Evolutionary conservation across 2,329 filamentous ascomycete species (phyloP), one percentile per base, ranked within the genome.

Genomic region (Plectosphaerella cucumerina): DNA sequence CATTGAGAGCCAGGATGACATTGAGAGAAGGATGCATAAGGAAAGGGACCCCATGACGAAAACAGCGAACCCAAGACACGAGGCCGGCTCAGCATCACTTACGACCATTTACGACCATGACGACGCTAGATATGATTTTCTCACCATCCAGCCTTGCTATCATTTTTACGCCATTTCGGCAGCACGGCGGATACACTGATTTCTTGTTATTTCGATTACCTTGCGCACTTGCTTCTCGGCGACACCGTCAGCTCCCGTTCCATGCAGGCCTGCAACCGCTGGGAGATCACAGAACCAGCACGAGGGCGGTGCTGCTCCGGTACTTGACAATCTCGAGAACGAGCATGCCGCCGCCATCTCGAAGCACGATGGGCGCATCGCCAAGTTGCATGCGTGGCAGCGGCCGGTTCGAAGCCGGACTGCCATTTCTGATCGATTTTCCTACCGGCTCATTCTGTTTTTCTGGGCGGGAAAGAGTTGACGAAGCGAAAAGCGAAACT

Each of bases 71-170:
- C 8, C 39, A 42, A 42, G 39, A 42, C n/a, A 42, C 18, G 26
- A 23, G 35, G 18, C 18, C 21, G 39, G n/a, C 39, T 12, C n/a
- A 42, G 10, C 17, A 12, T 42, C 44, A 59, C 34, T 49, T 48
- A 55, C 54, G 53, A 55, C 56, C 55, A 42, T 51, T 59, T 48
- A 57, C 50, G 56, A 56, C 53, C 55, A 10, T 53, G 35, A 55
- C 47, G 55, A 56, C 51, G n/a, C 35, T 56, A 56, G 55, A 53
- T 41, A 55, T 55, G 50, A 49, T 44, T 55, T 50, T 41, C 47
- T 52, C 26, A 8, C 26, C 26, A 31, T 31, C 26, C 26, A 31
- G 26, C 26, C 26, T 31, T 31, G 26, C 8, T 8, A 10, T 9
- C 26, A 31, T 48, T 47, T 35, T 20, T 18, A 42, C n/a, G 18